Evolutionary conservation across 2,329 filamentous ascomycete genomes (phyloP), one percentile per base, ranked within the genome.

Genomic region (Penicillium aurantiogriseum): DNA sequence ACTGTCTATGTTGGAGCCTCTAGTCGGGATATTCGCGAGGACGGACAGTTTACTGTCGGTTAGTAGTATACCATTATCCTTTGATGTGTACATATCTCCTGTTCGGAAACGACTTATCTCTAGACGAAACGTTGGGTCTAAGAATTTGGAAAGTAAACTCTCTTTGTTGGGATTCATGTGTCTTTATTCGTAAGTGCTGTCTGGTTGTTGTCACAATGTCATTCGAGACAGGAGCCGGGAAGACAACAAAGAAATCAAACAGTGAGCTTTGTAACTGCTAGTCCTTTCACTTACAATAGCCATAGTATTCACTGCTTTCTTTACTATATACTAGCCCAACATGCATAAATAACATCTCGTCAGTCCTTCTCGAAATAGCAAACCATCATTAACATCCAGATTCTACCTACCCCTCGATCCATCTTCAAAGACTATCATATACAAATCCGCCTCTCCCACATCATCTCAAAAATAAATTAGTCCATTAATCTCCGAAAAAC

Each of bases 1-100:
- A 53, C 10, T n/a, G 59, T 71, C 1, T 59, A 61, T 48, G 63
- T 66, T 40, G 69, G 69, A 19, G 56, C 44, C 25, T 67, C 63
- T 8, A 61, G 57, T 36, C 39, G 57, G 11, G 66, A 70, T 58
- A 62, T 69, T 45, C 61, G 61, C 4, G 35, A 44, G 9, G 11
- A 59, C 15, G 53, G 44, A 2, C 29, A 42, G 9, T 64, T 64
- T 31, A 40, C 35, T 44, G 52, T 59, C 15, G 2, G 19, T 25
- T 5, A 47, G 21, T 47, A 8, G 15, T 35, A 25, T 36, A 6
- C n/a, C 8, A 3, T 5, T 27, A n/a, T 13, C 3, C 8, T 19
- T 46, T 35, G 27, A 19, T 5, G 0, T 43, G 46, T 51, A 50
- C 3, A 50, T 50, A 54, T 19, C 3, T 49, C 4, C n/a, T 31